Base-by-base conservation (phyloP, 176 grass and related monocot genomes). In the Aegilops sharonensis region DNA sequence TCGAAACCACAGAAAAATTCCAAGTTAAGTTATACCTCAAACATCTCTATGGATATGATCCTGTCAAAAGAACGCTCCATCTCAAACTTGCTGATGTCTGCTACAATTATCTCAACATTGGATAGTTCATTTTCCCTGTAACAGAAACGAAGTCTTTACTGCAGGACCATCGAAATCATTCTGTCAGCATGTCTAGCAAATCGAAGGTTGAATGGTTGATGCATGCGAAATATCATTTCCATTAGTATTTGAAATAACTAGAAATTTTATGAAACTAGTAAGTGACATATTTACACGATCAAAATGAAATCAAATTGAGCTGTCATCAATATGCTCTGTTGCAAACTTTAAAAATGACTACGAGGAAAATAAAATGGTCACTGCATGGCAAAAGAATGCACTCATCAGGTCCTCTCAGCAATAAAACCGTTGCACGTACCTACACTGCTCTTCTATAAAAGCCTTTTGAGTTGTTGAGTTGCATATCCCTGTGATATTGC, bases 41-140 rank as follows among this genome's bases (percentile, higher is more conserved):
- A 98, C 96, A 98, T 98, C 76, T 92, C 93, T 82, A 98, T 95
- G 18, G 93, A 98, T 86, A 98, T 70, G 79, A 98, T 88, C 88
- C 93, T 91, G 82, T 98, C 96, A 84, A 95, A 98, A 61, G 93
- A 88, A 80, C 80, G 83, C 61, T 95, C 93, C 96, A 98, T 98
- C 64, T 98, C 85, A 88, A 98, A 98, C 69, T 91, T 94, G 86
- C 92, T 90, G 68, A 95, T 95, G 66, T 98, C 93, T 50, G 96
- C 93, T 57, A 95, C 92, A 80, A 98, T 94, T 85, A 98, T 95
- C 80, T 98, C 85, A 17, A 95, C 81, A 92, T 95, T 98, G 25
- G 87, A 89, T 36, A 98, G 50, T 47, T 91, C 63, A 70, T 92
- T 89, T 64, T 91, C 87, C 88, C 96, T 98, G 78, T n/a, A 82